Base-by-base conservation (phyloP, 768 basidiomycete genomes). In the Russula foetens region DNA sequence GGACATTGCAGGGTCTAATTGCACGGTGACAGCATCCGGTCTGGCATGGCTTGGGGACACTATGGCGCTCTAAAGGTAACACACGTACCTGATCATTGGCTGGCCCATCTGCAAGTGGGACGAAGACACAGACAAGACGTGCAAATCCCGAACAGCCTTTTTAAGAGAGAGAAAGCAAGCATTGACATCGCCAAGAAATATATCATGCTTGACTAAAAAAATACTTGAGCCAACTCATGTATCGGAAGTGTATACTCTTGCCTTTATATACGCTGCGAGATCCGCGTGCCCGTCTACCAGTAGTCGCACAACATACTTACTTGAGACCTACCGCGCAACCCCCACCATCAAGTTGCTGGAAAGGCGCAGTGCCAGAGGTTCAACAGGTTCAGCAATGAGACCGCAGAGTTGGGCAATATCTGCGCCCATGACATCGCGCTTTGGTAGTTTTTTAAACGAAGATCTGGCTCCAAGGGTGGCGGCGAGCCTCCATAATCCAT, bases 291-390 rank as follows among this genome's bases (percentile, higher is more conserved):
- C 43, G 29, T 28, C 29, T 35, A n/a, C n/a, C n/a, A n/a, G n/a
- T n/a, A 19, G 19, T 31, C n/a, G 4, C 12, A 14, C 35, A 50
- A 46, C 31, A 49, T 8, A 21, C 33, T 38, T 21, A 38, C 14
- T 53, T 58, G 31, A 23, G 64, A 67, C 82, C 60, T 71, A 92
- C 92, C 92, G 83, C 23, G 88, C 90, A 38, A 88, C 93, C 4
- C 93, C 93, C 62, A 95, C 86, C 79, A 96, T 84, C 45, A 96
- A 74, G 69, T 92, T 92, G 60, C 91, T 92, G 11, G 92, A 93
- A 56, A 95, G 75, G 64, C 93, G 79, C 58, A 96, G 74, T 2
- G 93, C 92, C 35, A 96, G 78, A 41, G 93, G 93, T 66, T 95
- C 93, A 24, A 78, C 72, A n/a, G 93, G 93, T 66, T 88, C 79